Conservation (phyloP, 1,284 basidiomycete genomes). For the Caloboletus firmus region DNA sequence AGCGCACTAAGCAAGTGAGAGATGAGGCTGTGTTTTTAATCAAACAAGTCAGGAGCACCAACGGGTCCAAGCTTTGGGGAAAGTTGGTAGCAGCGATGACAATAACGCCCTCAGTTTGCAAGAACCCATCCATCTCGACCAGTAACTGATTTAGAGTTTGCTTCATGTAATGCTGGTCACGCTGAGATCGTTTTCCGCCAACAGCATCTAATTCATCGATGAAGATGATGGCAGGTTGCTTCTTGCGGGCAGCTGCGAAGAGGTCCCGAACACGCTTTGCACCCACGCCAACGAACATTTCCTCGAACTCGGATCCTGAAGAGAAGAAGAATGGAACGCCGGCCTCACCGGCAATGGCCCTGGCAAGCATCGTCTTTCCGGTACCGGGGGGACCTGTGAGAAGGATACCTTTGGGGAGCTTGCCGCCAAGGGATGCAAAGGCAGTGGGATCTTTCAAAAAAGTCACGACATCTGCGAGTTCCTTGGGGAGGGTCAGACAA, state of each 20-base stretch:
- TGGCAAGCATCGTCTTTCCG: conserved; percentile 94
- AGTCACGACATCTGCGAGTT: conserved; percentile 90
- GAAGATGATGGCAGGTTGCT: conserved; percentile 93
- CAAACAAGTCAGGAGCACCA: conserved; percentile 34
- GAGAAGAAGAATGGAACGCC: conserved; percentile 92
- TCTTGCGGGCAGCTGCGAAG: conserved; percentile 92
- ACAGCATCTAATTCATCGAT: conserved; percentile 94
- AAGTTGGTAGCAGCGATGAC: conserved; percentile 96
- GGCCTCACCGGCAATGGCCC: conserved; percentile 96
- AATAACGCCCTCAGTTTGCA: conserved; percentile 87
- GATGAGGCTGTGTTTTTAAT: conserved; percentile 15
- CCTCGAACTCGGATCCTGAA: conserved; percentile 93
- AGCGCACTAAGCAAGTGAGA: conserved; percentile 61
- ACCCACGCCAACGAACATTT: conserved; percentile 96
- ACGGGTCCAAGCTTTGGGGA: conserved; percentile 87
- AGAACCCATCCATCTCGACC: conserved; percentile 94
- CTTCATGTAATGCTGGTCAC: conserved; percentile 88
- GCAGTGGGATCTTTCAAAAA: conserved; percentile 89
- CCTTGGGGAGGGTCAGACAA: conserved; percentile 43
- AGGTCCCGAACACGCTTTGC: conserved; percentile 96
- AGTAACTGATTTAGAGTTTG: conserved; percentile 94
- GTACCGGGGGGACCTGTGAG: conserved; percentile 90
- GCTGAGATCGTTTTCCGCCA: conserved; percentile 86
- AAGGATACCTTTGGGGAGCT: conserved; percentile 88
- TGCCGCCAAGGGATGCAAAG: conserved; percentile 88